A percentile compares a stretch with the other conserved stretches of the same genome.
These are phyloP conservation scores for Phytophthora vignae DNA, from an alignment of 352 stramenopile genomes.

Conservation along the genomic window DNA sequence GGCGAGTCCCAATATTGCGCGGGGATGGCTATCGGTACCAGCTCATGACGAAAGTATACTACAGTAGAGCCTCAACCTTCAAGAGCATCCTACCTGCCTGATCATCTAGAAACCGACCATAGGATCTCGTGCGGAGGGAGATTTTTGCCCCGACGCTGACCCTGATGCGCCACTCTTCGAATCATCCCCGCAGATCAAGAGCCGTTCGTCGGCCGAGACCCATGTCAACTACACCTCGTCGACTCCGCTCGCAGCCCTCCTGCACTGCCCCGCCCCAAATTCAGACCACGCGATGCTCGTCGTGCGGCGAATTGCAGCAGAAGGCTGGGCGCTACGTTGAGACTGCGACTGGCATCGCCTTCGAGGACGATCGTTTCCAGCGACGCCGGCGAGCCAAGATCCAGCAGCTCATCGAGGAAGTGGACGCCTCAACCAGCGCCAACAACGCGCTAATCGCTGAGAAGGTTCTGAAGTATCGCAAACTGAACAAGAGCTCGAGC, in stretches of 20 bases:
- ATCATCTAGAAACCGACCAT: neutral
- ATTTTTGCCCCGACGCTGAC: neutral
- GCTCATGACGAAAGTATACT: neutral
- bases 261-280: neutral
- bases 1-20: too few relatives aligned
- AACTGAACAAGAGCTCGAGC: neutral
- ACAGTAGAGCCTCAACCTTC: neutral
- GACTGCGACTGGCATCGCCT: neutral
- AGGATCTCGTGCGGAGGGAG: neutral
- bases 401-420: neutral
- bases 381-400: neutral
- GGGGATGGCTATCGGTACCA: neutral
- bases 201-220: neutral
- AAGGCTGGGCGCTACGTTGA: neutral
- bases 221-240: neutral
- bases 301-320: neutral
- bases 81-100: neutral
- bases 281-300: neutral
- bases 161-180: neutral
- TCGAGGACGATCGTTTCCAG: neutral
- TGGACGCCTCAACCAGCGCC: neutral
- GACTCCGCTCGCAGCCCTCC: neutral
- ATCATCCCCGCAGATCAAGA: neutral
- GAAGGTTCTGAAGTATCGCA: neutral
- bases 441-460: neutral